Evolutionary conservation across 1,284 basidiomycete genomes (phyloP), one percentile per base, ranked within the genome.

Genomic region (Trichosporon sp.): DNA sequence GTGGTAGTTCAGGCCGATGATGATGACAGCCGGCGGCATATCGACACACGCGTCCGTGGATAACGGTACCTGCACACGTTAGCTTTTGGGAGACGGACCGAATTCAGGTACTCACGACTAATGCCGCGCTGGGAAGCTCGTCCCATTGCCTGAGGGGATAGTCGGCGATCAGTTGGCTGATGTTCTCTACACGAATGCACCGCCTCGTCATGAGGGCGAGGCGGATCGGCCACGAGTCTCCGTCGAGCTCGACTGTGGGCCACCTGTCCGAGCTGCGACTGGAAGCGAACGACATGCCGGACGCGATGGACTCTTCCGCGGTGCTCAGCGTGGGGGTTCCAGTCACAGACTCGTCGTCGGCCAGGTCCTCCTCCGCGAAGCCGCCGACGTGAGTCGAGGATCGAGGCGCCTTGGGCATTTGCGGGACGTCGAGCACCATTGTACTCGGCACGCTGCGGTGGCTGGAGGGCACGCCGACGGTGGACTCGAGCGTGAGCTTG

Each of bases 1-100:
- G 15, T 76, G 67, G 7, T 78, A 62, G 71, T 83, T 84, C 44
- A 84, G 75, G 18, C 84, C 84, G 18, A 85, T 69, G 51, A 85
- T 77, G 29, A 85, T 58, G 18, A 85, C 79, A 0, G 77, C 79
- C 21, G 75, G 74, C 0, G 83, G 82, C 23, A 73, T 73, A 8
- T 31, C 29, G 75, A 25, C 44, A n/a, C 23, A 4, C 0, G 47
- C 23, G 5, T 69, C 67, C 32, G 44, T 29, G 4, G 21, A 44
- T n/a, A 71, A 35, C 1, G 70, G 70, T 5, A 51, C 23, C 47
- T 51, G 47, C 7, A 23, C 5, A 11, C 3, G 47, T 51, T 21
- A 51, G 23, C 23, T 51, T 5, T 12, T 34, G 12, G 34, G 5
- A 5, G 2, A 18, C 38, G 38, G 38, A 51, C 7, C 18, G 42